A percentile compares a stretch with the other conserved stretches of the same genome.
These are phyloP conservation scores for Gossypium raimondii DNA, from an alignment of 345 rosid species.

Conservation along the genomic window DNA sequence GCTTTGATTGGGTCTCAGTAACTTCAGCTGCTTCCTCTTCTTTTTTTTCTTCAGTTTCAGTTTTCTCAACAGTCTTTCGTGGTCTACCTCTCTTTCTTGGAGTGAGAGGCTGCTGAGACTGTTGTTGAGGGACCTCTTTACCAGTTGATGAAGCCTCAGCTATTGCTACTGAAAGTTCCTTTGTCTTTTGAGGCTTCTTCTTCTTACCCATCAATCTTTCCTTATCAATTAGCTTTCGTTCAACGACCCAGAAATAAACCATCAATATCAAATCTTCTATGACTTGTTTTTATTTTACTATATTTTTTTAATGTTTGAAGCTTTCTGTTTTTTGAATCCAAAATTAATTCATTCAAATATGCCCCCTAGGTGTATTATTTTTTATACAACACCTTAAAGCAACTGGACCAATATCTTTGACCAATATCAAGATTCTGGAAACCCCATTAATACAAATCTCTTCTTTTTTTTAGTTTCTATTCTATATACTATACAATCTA, in stretches of 20 bases:
- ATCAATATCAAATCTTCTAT: slow-evolving; percentile 16
- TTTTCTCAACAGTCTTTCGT: slow-evolving; percentile 49
- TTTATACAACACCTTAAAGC: slow-evolving; percentile 7
- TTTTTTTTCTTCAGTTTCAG: slow-evolving; percentile 27
- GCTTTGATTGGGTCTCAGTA: slow-evolving; percentile 26
- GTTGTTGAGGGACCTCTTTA: slow-evolving; percentile 22
- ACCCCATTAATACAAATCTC: slow-evolving; percentile 9
- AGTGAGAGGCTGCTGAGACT: slow-evolving; percentile 34
- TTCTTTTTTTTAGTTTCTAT: background rate
- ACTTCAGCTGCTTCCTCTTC: slow-evolving; percentile 27
- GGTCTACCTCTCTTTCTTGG: slow-evolving; percentile 85
- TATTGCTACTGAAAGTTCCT: slow-evolving; percentile 59
- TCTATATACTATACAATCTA: background rate
- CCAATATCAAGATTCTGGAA: slow-evolving; percentile 21
- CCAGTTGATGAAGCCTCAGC: slow-evolving; percentile 53
- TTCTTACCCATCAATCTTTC: slow-evolving; percentile 59
- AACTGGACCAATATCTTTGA: slow-evolving; percentile 18
- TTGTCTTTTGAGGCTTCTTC: slow-evolving; percentile 71
- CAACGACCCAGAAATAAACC: slow-evolving; percentile 4
- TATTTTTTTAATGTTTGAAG: slow-evolving; percentile 3
- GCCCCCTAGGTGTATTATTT: background rate
- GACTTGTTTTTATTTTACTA: background rate
- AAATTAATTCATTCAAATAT: slow-evolving; percentile 2
- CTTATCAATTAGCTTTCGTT: background rate
- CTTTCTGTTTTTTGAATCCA: slow-evolving; percentile 13